Percentiles rank a stretch among this genome's conserved stretches.
These are phyloP conservation scores for Taphrina betulina DNA, from an alignment of 1,139 yeast species.

Conservation along the genomic window DNA sequence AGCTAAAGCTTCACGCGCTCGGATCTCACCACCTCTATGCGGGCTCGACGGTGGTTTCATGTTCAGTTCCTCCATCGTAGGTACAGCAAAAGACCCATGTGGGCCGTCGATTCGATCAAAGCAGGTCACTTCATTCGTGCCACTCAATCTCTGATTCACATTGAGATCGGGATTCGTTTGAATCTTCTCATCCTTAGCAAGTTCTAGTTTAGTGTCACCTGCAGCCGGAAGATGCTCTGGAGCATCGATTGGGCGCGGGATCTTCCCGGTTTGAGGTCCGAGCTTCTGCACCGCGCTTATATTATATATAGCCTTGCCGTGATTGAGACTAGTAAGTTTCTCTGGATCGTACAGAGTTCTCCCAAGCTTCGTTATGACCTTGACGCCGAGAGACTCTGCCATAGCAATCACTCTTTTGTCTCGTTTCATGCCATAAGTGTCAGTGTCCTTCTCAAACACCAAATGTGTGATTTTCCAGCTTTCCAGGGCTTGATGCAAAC, in stretches of 20 bases:
- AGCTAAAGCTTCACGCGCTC: slow-evolving; percentile 8
- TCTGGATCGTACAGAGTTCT: slow-evolving; percentile 28
- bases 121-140: slow-evolving; percentile 13
- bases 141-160: slow-evolving; percentile 8
- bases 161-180: slow-evolving; percentile 19
- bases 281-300: slow-evolving; percentile 15
- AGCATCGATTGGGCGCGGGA: slow-evolving; percentile 14
- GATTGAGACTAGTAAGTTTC: slow-evolving; percentile 11
- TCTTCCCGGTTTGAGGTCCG: slow-evolving; percentile 22
- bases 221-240: slow-evolving; percentile 23
- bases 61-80: slow-evolving; percentile 30
- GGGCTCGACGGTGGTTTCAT: slow-evolving; percentile 25
- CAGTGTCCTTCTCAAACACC: slow-evolving; percentile 32
- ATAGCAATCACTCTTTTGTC: slow-evolving; percentile 6
- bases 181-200: slow-evolving; percentile 5
- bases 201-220: slow-evolving; percentile 11
- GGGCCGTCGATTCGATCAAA: slow-evolving; percentile 29
- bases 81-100: slow-evolving; percentile 19
- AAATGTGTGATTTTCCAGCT: slow-evolving; percentile 33
- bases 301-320: slow-evolving; percentile 23
- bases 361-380: slow-evolving; percentile 24
- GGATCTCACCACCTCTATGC: slow-evolving; percentile 24
- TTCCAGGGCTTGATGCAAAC: slow-evolving; percentile 9
- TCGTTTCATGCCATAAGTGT: slow-evolving; percentile 23
- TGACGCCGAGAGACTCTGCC: slow-evolving; percentile 26